phyloP scores from a whole-genome alignment of 2,329 filamentous ascomycete species.

The Lecanosticta acicola region DNA sequence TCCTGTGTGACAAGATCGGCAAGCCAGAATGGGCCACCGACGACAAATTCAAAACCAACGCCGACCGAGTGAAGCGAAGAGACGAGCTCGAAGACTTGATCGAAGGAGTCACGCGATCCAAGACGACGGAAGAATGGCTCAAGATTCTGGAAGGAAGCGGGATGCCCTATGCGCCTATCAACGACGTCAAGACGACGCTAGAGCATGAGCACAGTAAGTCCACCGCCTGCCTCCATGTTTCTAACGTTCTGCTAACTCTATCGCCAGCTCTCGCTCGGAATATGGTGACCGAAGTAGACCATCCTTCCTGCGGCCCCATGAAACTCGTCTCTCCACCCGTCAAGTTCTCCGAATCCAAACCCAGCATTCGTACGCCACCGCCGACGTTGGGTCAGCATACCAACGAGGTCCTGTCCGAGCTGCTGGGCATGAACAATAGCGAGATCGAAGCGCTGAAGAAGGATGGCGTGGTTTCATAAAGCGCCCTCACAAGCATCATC shows the following conservation, averaged over 20 bases:
- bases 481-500: too few relatives aligned
- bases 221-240: not conserved
- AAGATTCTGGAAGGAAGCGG: conserved; percentile 81
- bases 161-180: conserved; percentile 91
- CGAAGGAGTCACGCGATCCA: conserved; percentile 65
- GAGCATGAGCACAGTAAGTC: conserved; percentile 72
- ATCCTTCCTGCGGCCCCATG: conserved; percentile 74
- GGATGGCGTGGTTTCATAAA: conserved; percentile 56
- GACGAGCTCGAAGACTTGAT: conserved; percentile 71
- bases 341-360: conserved; percentile 81
- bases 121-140: conserved; percentile 84
- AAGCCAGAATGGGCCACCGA: conserved; percentile 56
- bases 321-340: conserved; percentile 91
- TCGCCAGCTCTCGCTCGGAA: conserved; percentile 59
- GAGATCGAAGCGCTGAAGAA: conserved; percentile 59
- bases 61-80: conserved; percentile 61
- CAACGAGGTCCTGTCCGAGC: conserved; percentile 61
- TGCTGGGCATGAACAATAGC: conserved; percentile 55
- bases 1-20: conserved; percentile 53
- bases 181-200: conserved; percentile 80
- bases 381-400: conserved; percentile 86
- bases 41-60: conserved; percentile 54
- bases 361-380: conserved; percentile 69
- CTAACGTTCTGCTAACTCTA: not conserved
- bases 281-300: conserved; percentile 87